Conservation (phyloP, 1,284 basidiomycete genomes). For the Boletus calvinii region DNA sequence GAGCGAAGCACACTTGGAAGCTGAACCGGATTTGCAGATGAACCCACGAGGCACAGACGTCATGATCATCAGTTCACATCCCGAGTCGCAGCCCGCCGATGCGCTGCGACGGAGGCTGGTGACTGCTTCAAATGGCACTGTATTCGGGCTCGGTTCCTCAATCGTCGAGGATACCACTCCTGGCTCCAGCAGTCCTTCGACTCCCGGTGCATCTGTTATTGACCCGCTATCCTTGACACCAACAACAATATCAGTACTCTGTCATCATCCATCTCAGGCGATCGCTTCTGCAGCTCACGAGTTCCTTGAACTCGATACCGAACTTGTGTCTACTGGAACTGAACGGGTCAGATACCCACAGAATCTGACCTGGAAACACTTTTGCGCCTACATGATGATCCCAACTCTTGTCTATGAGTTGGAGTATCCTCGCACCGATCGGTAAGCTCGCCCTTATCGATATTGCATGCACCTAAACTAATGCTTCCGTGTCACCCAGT, state of each 20-base stretch:
- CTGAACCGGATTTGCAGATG: conserved; percentile 25
- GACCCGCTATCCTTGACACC: conserved; percentile 3
- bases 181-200: conserved; percentile 5
- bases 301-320: conserved; percentile 75
- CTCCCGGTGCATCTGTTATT: conserved; percentile 1
- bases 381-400: conserved; percentile 85
- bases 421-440: conserved; percentile 89
- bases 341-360: conserved; percentile 76
- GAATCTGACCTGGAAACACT: conserved; percentile 85
- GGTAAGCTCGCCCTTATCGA: conserved; percentile 42
- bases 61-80: conserved; percentile 42
- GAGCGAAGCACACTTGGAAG: conserved; percentile 26
- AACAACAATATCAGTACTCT: conserved; percentile 54
- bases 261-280: conserved; percentile 68
- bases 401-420: conserved; percentile 96
- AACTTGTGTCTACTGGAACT: conserved; percentile 73
- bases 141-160: conserved; percentile 7
- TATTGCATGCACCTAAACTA: neutral
- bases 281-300: conserved; percentile 75
- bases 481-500: conserved; percentile 36
- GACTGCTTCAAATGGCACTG: conserved; percentile 32
- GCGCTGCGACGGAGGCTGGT: conserved; percentile 55
- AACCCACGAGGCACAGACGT: conserved; percentile 38
- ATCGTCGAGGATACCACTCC: conserved; percentile 1
- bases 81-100: conserved; percentile 53